Conservation (phyloP, 768 basidiomycete genomes). For the Hygrocybe punicea region DNA sequence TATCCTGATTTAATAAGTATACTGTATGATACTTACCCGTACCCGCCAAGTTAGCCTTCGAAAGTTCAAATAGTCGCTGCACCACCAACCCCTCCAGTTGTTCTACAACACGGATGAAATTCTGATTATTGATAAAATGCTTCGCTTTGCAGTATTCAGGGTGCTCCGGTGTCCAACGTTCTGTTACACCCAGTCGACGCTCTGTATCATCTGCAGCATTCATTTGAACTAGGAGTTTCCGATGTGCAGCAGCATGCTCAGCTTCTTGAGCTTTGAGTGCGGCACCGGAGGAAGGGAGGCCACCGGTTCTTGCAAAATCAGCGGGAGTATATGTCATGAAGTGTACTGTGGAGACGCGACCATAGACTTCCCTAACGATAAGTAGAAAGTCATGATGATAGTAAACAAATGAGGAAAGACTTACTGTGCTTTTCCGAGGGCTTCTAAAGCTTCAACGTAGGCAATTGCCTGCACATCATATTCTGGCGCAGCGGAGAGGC, state of each 20-base stretch:
- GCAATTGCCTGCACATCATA: slow-evolving; percentile 18
- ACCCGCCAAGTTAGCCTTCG: slow-evolving; percentile 25
- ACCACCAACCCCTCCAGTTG: slow-evolving; percentile 30
- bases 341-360: not conserved
- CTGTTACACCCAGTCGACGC: slow-evolving; percentile 6
- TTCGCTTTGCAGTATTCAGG: slow-evolving; percentile 10
- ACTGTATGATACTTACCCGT: slow-evolving; percentile 17
- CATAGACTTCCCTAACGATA: slow-evolving; percentile 1
- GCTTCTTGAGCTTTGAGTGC: not conserved
- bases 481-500: slow-evolving; percentile 11
- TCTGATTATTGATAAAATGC: not conserved
- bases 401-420: not conserved
- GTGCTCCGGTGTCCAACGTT: slow-evolving; percentile 12
- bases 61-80: slow-evolving; percentile 28
- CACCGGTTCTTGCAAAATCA: not conserved
- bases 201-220: slow-evolving; percentile 12
- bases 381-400: not conserved
- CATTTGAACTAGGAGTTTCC: not conserved
- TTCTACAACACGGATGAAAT: slow-evolving; percentile 18
- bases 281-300: not conserved
- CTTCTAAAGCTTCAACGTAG: slow-evolving; percentile 12
- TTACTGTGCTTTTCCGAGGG: slow-evolving; percentile 12
- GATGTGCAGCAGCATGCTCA: not conserved
- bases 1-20: not conserved
- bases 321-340: not conserved